These are phyloP conservation scores for Poa annua DNA, from an alignment of 176 grass and related monocot genomes.

Conservation along the genomic window DNA sequence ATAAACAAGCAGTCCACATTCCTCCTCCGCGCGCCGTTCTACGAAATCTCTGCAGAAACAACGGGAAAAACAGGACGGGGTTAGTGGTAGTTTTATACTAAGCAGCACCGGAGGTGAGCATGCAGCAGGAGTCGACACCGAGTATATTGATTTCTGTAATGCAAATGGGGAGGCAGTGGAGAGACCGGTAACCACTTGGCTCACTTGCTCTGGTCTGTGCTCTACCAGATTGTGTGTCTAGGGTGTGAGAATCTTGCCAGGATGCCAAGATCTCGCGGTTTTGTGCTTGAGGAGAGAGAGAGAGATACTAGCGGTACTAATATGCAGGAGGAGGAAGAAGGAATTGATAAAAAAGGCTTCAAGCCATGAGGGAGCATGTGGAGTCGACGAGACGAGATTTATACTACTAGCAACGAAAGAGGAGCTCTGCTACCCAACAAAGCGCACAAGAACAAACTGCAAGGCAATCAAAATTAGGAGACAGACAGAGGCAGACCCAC, in stretches of 20 bases:
- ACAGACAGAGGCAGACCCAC: slow-evolving; percentile 51
- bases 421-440: slow-evolving; percentile 36
- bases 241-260: slow-evolving; percentile 52
- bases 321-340: background rate
- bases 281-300: slow-evolving; percentile 32
- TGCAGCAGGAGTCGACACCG: slow-evolving; percentile 49
- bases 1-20: slow-evolving; percentile 69
- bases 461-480: slow-evolving; percentile 18
- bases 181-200: slow-evolving; percentile 61
- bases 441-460: slow-evolving; percentile 51
- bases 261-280: slow-evolving; percentile 53
- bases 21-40: slow-evolving; percentile 36
- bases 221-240: slow-evolving; percentile 23
- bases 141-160: slow-evolving; percentile 46
- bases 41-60: slow-evolving; percentile 58
- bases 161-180: slow-evolving; percentile 48
- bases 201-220: slow-evolving; percentile 32
- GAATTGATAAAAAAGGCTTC: slow-evolving; percentile 38
- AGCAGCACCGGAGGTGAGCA: background rate
- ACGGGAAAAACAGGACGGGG: slow-evolving; percentile 48
- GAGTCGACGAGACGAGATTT: slow-evolving; percentile 47
- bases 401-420: slow-evolving; percentile 52
- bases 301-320: background rate
- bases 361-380: slow-evolving; percentile 48
- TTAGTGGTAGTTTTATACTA: slow-evolving; percentile 14